Base-by-base conservation (phyloP, 1,284 basidiomycete genomes). In the Apiotrichum akiyoshidainum region DNA sequence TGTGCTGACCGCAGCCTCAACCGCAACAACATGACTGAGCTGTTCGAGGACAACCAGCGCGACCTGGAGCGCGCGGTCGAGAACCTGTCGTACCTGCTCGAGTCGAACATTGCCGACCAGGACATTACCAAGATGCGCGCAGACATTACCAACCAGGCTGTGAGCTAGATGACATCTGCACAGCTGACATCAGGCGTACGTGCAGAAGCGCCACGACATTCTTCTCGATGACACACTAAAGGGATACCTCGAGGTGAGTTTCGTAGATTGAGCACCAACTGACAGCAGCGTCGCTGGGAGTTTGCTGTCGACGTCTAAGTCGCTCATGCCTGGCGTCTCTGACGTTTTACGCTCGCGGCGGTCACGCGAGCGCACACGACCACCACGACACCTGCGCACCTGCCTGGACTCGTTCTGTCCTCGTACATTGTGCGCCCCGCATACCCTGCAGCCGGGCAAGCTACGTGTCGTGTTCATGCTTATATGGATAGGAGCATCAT, bases 21-120 rank as follows among this genome's bases (percentile, higher is more conserved):
- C 58, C 86, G 85, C 72, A 87, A 91, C 66, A 98, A 97, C 75
- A 84, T 90, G 83, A 98, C 97, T 74, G 90, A 93, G 72, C 80
- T 99, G 48, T 99, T 95, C 68, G 95, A 98, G 78, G 94, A 97
- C 78, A 98, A 98, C 72, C 95, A 99, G 79, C 84, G 92, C 71
- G 93, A 99, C 74, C 81, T 99, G 46, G 95, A 99, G 78, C 84
- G 85, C 64, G 95, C 95, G 0, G 94, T 98, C 2, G 96, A 99
- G 73, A 90, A 95, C 61, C 82, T 99, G 5, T 91, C 92, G 0
- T 94, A 95, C 74, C 80, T 96, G 46, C 81, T 99, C 35, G 95
- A 99, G 79, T 85, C 86, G 49, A 91, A 90, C 22, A 87, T 98
- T 63, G 65, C 60, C 9, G 92, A 97, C 66, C 89, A 92, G 65